A percentile compares a stretch with the other conserved stretches of the same genome.
These are phyloP conservation scores for Fistulina hepatica DNA, from an alignment of 1,284 basidiomycete species.

Conservation along the genomic window DNA sequence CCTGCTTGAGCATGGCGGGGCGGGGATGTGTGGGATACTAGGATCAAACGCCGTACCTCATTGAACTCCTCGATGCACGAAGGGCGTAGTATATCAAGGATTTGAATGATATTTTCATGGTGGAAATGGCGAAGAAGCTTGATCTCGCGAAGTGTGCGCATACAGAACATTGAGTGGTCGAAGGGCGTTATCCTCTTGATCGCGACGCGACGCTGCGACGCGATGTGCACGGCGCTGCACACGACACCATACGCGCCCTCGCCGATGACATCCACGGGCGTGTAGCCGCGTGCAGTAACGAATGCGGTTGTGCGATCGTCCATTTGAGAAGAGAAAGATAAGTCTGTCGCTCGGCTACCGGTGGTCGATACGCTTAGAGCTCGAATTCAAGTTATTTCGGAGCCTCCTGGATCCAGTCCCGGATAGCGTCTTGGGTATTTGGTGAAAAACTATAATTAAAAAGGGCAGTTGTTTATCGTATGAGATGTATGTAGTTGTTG, in stretches of 20 bases:
- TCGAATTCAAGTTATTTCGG: no score
- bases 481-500: no score
- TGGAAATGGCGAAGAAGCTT: constrained; percentile 75
- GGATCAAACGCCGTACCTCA: no score
- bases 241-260: constrained; percentile 79
- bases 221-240: constrained; percentile 50
- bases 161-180: constrained; percentile 82
- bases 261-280: constrained; percentile 71
- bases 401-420: no score
- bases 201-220: constrained; percentile 58
- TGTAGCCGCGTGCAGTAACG: constrained; percentile 53
- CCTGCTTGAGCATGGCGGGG: no score
- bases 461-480: no score
- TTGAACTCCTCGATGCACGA: constrained; percentile 55
- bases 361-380: no score
- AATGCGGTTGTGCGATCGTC: constrained; percentile 46
- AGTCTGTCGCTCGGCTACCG: no score
- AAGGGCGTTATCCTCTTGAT: constrained; percentile 81
- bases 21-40: no score
- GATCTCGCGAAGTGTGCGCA: constrained; percentile 78
- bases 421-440: no score
- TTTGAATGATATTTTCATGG: constrained; percentile 77
- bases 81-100: constrained; percentile 67
- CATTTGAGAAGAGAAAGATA: constrained; percentile 17
- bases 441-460: no score